phyloP scores from a whole-genome alignment of 352 stramenopile species.

The Phytophthora syringae region DNA sequence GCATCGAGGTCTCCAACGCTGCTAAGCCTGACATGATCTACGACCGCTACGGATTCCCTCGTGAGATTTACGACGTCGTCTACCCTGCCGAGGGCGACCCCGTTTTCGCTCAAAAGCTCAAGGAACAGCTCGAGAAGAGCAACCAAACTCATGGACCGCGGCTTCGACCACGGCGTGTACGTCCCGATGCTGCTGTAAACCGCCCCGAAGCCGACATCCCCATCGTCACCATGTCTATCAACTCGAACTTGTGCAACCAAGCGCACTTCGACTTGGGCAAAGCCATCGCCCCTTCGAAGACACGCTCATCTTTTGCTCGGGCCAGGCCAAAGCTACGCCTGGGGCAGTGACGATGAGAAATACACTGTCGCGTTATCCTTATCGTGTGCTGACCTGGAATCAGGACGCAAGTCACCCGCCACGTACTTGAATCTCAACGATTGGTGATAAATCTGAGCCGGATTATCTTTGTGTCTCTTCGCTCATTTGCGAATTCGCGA shows the following conservation, averaged over 20 bases:
- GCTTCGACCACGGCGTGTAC: slow-evolving; percentile 93
- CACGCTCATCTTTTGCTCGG: slow-evolving; percentile 78
- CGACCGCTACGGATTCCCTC: slow-evolving; percentile 92
- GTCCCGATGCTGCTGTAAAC: slow-evolving; percentile 91
- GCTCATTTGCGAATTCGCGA: no score
- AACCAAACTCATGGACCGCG: slow-evolving; percentile 57
- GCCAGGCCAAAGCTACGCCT: no score
- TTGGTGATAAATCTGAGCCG: no score
- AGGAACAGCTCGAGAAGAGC: slow-evolving; percentile 56
- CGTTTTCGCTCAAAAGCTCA: slow-evolving; percentile 68
- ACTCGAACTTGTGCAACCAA: slow-evolving; percentile 46
- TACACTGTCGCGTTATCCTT: no score
- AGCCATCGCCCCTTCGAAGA: slow-evolving; percentile 60
- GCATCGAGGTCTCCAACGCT: slow-evolving; percentile 58
- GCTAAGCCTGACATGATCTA: slow-evolving; percentile 73
- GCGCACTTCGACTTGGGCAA: slow-evolving; percentile 67
- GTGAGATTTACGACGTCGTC: slow-evolving; percentile 83
- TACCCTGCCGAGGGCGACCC: slow-evolving; percentile 83
- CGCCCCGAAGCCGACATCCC: slow-evolving; percentile 90
- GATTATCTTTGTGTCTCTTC: no score
- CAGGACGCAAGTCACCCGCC: no score
- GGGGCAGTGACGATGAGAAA: no score
- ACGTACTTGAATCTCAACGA: no score
- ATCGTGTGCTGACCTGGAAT: no score
- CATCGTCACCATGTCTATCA: slow-evolving; percentile 84